Evolutionary conservation across 129 eudicot genomes (phyloP).

Genomic region (Helichrysum umbraculigerum): DNA sequence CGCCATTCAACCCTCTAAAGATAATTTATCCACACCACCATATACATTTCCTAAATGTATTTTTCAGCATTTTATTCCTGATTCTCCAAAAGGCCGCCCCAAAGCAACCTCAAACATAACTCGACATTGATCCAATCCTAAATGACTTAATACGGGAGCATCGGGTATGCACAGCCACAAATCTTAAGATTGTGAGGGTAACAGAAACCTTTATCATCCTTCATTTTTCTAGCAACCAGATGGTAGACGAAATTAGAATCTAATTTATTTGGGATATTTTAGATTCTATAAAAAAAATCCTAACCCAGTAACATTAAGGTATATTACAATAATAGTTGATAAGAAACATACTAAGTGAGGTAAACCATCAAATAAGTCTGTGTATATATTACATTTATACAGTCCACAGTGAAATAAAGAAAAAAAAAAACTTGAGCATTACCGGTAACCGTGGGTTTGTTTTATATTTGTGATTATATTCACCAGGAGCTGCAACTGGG

Average conservation of each 20-base stretch:
- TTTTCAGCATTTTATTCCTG: constrained; percentile 79
- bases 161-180: constrained; percentile 98
- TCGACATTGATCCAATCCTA: constrained; percentile 95
- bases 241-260: constrained; percentile 34
- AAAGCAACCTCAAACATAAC: constrained; percentile 87
- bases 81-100: constrained; percentile 87
- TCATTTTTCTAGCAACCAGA: constrained; percentile 92
- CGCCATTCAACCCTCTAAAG: constrained; percentile 70
- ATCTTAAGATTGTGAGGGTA: constrained; percentile 96
- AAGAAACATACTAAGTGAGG: too few species aligned
- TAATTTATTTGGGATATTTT: neutral
- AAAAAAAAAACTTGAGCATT: too few species aligned
- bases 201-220: constrained; percentile 85
- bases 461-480: neutral
- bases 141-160: constrained; percentile 90
- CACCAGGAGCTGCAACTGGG: neutral
- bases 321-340: too few species aligned
- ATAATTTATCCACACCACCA: constrained; percentile 90
- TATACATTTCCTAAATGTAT: constrained; percentile 77
- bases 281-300: neutral
- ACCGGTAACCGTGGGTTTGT: neutral
- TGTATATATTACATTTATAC: too few species aligned
- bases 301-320: too few species aligned
- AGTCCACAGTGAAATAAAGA: too few species aligned
- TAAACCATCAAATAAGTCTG: too few species aligned